Conservation (phyloP, 306 rosid species). For the Glycine soja region DNA sequence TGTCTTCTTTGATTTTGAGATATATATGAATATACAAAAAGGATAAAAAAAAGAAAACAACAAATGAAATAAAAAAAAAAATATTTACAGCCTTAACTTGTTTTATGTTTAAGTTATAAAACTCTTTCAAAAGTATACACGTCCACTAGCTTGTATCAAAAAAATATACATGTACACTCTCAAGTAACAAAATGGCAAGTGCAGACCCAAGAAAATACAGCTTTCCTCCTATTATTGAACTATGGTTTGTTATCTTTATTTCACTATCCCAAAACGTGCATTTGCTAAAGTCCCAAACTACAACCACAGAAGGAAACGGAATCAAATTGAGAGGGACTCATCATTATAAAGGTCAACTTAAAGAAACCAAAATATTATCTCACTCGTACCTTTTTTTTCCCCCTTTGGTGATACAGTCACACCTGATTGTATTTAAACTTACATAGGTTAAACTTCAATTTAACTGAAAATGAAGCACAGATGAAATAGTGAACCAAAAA, state of each 20-base stretch:
- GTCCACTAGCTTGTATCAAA: too few relatives aligned
- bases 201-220: background rate
- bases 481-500: background rate
- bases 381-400: background rate
- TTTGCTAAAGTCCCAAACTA: constrained; percentile 39
- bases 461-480: background rate
- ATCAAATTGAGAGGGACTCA: constrained; percentile 38
- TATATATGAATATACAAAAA: background rate
- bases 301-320: constrained; percentile 43
- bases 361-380: constrained; percentile 24
- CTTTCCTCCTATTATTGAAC: constrained; percentile 37
- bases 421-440: background rate
- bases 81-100: background rate
- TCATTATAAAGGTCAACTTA: constrained; percentile 41
- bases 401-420: background rate
- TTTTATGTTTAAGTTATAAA: background rate
- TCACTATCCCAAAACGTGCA: constrained; percentile 52
- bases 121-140: background rate
- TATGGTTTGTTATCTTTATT: constrained; percentile 35
- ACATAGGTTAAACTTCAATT: background rate
- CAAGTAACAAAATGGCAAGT: too few relatives aligned
- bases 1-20: background rate
- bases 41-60: background rate
- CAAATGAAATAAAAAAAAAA: background rate
- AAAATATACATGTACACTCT: background rate